Evolutionary conservation across 805 yeast genomes (phyloP), one percentile per base, ranked within the genome.

Genomic region (Candida nemodendra): DNA sequence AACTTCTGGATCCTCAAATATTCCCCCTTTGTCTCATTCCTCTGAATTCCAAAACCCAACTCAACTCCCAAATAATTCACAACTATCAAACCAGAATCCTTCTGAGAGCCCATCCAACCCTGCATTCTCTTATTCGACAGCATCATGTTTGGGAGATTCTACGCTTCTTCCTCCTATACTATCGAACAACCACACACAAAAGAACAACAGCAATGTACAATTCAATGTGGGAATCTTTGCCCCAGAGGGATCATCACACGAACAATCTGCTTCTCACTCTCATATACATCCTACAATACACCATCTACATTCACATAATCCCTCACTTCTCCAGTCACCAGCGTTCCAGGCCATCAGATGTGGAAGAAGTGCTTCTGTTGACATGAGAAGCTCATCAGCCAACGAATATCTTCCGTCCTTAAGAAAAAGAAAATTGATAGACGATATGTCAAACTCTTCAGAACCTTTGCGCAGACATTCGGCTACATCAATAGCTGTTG

Each of bases 381-480:
- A 54, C 39, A 23, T 47, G 26, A 37, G 54, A 19, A 38, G 42
- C 13, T 36, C 41, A 27, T 23, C 32, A 9, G 36, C 41, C 29
- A 34, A 41, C 21, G 50, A 50, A 12, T 37, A 42, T 21, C 36
- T 50, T 8, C 45, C 56, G 3, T 44, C 54, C 0, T 23, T 53
- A 18, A 32, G 64, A 27, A 57, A 57, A 40, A 42, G 62, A 26
- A 59, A 54, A 29, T 30, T 52, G 7, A 30, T 45, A 24, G 59
- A 56, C 18, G 63, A 57, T n/a, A 29, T 27, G 9, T 39, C 49
- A 2, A 14, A 27, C 11, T 30, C 45, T 4, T 35, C 40, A 9
- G 51, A 48, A 26, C 55, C 58, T 4, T 24, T 45, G 8, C 52
- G 65, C 29, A 53, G 65, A 39, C 64, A 59, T 36, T 60, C 65